A percentile compares a stretch with the other conserved stretches of the same genome.
These are phyloP conservation scores for Dimargaris xerosporica DNA, from an alignment of 192 early-diverging fungal genomes.

Conservation along the genomic window DNA sequence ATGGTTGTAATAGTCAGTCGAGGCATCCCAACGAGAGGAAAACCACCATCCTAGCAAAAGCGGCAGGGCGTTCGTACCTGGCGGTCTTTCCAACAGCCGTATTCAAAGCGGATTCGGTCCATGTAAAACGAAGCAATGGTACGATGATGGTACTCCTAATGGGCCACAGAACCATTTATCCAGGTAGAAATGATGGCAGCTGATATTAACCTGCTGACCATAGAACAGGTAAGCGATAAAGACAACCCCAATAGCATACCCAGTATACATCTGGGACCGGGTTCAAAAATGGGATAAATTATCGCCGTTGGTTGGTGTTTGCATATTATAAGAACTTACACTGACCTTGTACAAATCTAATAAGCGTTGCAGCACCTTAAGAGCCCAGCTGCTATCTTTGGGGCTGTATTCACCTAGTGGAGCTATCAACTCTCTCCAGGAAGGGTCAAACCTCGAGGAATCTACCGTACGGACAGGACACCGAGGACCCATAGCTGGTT, in stretches of 20 bases:
- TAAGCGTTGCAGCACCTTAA: too few species aligned
- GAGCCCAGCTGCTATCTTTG: too few species aligned
- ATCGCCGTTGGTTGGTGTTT: background rate
- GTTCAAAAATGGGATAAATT: background rate
- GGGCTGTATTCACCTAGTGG: too few species aligned
- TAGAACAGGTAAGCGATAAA: background rate
- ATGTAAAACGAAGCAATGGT: background rate
- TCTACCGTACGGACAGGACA: too few species aligned
- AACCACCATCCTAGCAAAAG: too few species aligned
- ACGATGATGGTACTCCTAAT: background rate
- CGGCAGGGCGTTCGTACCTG: background rate
- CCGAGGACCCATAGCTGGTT: too few species aligned
- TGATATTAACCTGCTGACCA: background rate
- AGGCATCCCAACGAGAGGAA: too few species aligned
- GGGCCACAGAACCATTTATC: background rate
- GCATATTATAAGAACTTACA: background rate
- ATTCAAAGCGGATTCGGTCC: conserved; percentile 3
- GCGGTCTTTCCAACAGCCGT: conserved; percentile 6
- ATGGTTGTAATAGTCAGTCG: too few species aligned
- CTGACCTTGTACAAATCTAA: too few species aligned
- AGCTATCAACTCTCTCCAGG: too few species aligned
- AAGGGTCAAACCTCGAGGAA: too few species aligned
- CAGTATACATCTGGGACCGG: background rate
- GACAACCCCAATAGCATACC: background rate
- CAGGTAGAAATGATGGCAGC: background rate